Conservation (phyloP, 2,329 filamentous ascomycete genomes). For the Eutypa lata region DNA sequence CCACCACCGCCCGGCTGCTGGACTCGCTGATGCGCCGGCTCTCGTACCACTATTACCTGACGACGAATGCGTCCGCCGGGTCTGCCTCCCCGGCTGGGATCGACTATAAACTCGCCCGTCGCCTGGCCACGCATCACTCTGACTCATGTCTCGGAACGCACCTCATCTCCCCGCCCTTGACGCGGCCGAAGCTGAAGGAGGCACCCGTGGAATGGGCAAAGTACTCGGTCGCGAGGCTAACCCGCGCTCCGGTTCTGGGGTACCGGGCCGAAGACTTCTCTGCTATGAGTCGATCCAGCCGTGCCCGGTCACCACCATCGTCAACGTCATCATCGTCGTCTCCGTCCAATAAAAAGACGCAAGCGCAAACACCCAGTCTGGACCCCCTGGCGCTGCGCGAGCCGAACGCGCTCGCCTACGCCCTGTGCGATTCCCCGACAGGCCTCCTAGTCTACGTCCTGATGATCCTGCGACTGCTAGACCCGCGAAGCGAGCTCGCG, state of each 20-base stretch:
- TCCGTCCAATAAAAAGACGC: too few species aligned
- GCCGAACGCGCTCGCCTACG: slow-evolving; percentile 56
- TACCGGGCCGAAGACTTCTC: slow-evolving; percentile 52
- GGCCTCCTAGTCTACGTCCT: slow-evolving; percentile 55
- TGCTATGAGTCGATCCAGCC: slow-evolving; percentile 31
- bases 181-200: slow-evolving; percentile 41
- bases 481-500: slow-evolving; percentile 38
- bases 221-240: slow-evolving; percentile 50
- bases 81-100: slow-evolving; percentile 43
- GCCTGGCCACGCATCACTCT: slow-evolving; percentile 45
- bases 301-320: not conserved
- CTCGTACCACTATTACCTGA: slow-evolving; percentile 57
- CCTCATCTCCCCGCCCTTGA: slow-evolving; percentile 55
- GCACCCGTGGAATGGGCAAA: slow-evolving; percentile 50
- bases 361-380: slow-evolving; percentile 21
- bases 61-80: slow-evolving; percentile 50
- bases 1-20: slow-evolving; percentile 53
- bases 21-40: slow-evolving; percentile 58
- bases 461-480: slow-evolving; percentile 41
- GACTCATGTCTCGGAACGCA: slow-evolving; percentile 57
- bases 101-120: slow-evolving; percentile 48
- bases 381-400: slow-evolving; percentile 34
- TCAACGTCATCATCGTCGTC: too few species aligned
- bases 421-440: slow-evolving; percentile 59
- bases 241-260: slow-evolving; percentile 50